Percentiles rank a stretch among this genome's conserved stretches.
These are phyloP conservation scores for Trichoderma virens DNA, from an alignment of 495 filamentous ascomycete genomes.

Conservation along the genomic window DNA sequence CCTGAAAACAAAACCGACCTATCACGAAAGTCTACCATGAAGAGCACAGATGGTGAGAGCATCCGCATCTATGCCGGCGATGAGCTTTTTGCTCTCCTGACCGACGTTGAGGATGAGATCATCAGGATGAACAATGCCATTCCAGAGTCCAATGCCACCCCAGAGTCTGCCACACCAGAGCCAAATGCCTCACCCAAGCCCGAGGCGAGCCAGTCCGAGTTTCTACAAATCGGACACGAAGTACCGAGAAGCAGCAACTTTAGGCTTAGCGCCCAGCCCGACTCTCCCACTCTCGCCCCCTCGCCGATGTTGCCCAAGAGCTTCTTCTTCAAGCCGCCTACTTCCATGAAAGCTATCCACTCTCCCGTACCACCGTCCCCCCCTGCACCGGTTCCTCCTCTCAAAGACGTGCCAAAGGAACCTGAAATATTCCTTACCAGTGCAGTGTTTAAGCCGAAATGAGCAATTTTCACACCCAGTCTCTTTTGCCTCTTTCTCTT, in stretches of 20 bases:
- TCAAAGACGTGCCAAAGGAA: constrained; percentile 5
- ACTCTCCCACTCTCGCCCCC: background rate
- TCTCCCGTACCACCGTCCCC: background rate
- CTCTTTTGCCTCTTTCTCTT: background rate
- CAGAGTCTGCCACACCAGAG: background rate
- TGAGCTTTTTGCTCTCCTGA: constrained; percentile 54
- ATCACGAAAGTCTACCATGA: constrained; percentile 17
- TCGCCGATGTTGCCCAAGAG: background rate
- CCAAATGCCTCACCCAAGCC: background rate
- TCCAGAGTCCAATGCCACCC: background rate
- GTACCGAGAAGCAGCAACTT: background rate
- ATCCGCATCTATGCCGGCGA: constrained; percentile 61
- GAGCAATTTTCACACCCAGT: background rate
- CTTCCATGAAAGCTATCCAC: background rate
- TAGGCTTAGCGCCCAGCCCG: background rate
- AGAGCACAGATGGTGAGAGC: constrained; percentile 44
- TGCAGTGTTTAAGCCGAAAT: constrained; percentile 34
- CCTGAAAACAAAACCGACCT: constrained; percentile 17
- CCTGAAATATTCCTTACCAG: constrained; percentile 34
- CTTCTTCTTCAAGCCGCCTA: background rate
- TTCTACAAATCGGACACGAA: background rate
- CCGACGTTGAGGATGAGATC: constrained; percentile 54
- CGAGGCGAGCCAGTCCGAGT: no score
- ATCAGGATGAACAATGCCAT: constrained; percentile 2
- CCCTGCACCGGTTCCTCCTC: background rate